Conservation (phyloP, 2,329 filamentous ascomycete species). For the Chalaropsis thielavioides region DNA sequence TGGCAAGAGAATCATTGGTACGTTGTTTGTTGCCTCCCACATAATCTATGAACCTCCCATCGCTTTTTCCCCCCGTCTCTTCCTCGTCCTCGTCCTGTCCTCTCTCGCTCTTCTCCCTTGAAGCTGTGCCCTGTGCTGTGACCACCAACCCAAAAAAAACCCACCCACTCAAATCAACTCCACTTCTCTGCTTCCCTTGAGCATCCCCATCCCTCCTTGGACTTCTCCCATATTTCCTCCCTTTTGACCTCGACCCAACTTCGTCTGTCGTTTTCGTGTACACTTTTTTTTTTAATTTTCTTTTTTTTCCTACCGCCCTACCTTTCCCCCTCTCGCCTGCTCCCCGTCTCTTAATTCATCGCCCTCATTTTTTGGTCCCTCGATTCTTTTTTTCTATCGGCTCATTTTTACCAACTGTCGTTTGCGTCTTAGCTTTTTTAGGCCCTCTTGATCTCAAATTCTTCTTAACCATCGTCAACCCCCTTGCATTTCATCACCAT, state of each 20-base stretch:
- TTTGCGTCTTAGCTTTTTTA: conserved; percentile 1
- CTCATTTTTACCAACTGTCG: conserved; percentile 1
- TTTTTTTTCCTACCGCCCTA: not conserved
- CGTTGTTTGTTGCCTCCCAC: not conserved
- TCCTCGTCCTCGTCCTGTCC: not conserved
- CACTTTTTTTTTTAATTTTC: not conserved
- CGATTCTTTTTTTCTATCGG: not conserved
- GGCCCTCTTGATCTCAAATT: not conserved
- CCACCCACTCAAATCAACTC: conserved; percentile 1
- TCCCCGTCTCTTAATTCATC: not conserved
- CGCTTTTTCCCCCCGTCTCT: conserved; percentile 6
- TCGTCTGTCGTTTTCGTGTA: conserved; percentile 8
- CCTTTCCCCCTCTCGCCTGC: not conserved
- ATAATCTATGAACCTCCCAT: not conserved
- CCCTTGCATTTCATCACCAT: conserved; percentile 7
- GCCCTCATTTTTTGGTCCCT: not conserved
- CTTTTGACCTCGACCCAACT: conserved; percentile 6
- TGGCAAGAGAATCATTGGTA: not conserved
- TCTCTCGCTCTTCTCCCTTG: not conserved
- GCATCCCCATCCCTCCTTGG: not conserved
- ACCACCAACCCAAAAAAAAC: conserved; percentile 1
- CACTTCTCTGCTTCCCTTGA: conserved; percentile 7
- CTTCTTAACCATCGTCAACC: not conserved
- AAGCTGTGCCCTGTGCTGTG: conserved; percentile 4
- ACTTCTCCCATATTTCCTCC: not conserved